A percentile compares a stretch with the other conserved stretches of the same genome.
Evolutionary conservation across 2,329 filamentous ascomycete genomes (phyloP).

Genomic region (Amphichorda felina): DNA sequence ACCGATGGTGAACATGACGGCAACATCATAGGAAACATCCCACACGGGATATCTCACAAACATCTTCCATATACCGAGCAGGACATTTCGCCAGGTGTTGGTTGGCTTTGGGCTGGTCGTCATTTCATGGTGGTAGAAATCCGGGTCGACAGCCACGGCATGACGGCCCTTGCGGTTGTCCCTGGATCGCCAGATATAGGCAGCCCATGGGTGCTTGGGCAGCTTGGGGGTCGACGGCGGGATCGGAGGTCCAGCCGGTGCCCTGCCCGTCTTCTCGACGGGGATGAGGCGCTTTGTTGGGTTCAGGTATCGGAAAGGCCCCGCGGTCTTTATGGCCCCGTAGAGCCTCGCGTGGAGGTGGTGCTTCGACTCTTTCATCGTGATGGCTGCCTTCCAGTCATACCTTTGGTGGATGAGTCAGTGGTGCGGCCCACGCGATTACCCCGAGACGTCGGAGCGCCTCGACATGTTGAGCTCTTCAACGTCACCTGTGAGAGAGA

Average conservation of each 20-base stretch:
- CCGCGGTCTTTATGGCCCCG: background rate
- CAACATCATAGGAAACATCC: constrained; percentile 10
- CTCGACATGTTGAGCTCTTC: no score
- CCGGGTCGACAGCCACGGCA: background rate
- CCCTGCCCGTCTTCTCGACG: background rate
- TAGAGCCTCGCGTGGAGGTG: background rate
- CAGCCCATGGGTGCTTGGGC: background rate
- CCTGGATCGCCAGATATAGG: background rate
- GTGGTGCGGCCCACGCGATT: no score
- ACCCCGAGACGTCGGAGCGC: no score
- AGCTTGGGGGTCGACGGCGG: no score
- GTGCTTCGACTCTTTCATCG: background rate
- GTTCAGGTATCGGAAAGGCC: background rate
- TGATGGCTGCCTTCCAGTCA: no score
- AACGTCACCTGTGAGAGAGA: no score
- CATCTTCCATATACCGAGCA: constrained; percentile 5
- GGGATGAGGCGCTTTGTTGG: background rate
- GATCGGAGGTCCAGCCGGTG: no score
- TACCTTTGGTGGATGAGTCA: no score
- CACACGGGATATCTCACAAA: constrained; percentile 9
- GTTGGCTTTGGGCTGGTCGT: background rate
- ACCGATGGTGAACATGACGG: constrained; percentile 9
- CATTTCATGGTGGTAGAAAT: background rate
- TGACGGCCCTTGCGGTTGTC: constrained; percentile 1
- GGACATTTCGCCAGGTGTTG: background rate